phyloP scores from a whole-genome alignment of 352 stramenopile genomes.

The Phytopythium mirpurense region DNA sequence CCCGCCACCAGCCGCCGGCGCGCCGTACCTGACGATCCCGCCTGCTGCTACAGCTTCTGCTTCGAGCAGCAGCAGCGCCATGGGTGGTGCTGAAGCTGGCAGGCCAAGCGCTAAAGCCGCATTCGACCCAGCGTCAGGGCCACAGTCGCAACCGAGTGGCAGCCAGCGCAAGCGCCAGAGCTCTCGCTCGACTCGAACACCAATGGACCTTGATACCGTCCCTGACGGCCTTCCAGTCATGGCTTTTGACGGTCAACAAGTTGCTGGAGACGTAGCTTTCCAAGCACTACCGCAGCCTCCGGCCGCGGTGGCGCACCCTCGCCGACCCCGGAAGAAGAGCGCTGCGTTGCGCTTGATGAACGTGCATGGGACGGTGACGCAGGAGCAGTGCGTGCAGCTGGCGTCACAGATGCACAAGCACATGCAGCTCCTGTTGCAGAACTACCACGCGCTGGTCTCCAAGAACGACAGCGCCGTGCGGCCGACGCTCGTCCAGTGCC shows the following conservation, averaged over 20 bases:
- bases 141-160: neutral
- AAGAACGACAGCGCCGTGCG: constrained; percentile 8
- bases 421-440: constrained; percentile 75
- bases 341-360: neutral
- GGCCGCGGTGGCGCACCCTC: neutral
- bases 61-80: neutral
- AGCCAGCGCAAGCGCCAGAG: neutral
- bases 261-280: neutral
- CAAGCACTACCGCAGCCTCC: neutral
- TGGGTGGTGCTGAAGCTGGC: neutral
- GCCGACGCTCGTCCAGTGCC: constrained; percentile 25
- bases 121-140: neutral
- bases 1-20: constrained; percentile 11
- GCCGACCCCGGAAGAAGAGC: neutral
- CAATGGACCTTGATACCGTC: neutral
- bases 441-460: constrained; percentile 43
- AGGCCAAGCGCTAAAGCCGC: neutral
- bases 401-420: constrained; percentile 88
- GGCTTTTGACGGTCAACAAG: neutral
- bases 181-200: neutral
- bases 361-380: constrained; percentile 30
- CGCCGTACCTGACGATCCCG: constrained; percentile 5
- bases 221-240: neutral
- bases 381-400: constrained; percentile 74
- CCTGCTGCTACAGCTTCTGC: constrained; percentile 3